Evolutionary conservation across 148 eudicot genomes (phyloP), one percentile per base, ranked within the genome.

Genomic region (Cornus kousa): DNA sequence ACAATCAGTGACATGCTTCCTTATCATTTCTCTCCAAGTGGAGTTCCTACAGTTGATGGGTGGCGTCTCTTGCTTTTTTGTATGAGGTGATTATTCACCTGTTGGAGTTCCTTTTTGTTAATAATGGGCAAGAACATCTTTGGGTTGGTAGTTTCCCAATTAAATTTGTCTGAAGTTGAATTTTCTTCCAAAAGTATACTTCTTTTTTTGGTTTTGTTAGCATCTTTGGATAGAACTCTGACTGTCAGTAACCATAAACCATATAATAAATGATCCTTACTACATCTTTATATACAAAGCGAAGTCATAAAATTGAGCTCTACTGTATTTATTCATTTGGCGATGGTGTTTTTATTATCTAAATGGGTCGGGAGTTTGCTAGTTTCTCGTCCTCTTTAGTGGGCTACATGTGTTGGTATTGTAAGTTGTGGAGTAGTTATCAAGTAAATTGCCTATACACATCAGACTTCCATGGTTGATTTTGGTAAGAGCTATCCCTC

Each of bases 1-100:
- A 92, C 74, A 97, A 4, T 43, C 7, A 43, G 48, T 43, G 48
- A 43, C 48, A 43, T 9, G 1, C 48, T 0, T 43, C 48, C 48
- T 43, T 43, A 43, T 9, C 48, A 43, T 43, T 43, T 43, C 10
- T 43, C 48, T 12, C 17, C 59, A 53, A 53, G 59, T 53, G 19
- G 14, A 53, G 19, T 53, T 53, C 59, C 59, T 53, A 12, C 5
- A 13, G 19, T 12, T 53, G 59, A 12, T 53, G 59, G 19, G 17
- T 53, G 19, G 59, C 13, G 3, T 53, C 19, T 53, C 19, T 53
- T 48, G 53, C 53, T 48, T 48, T 48, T 8, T 3, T 48, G 53
- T 8, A 48, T 48, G 53, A 8, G 53, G 9, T 48, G 53, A 48
- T 48, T 48, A 48, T 48, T 48, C 53, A 7, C 53, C 12, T 48